Percentiles rank a stretch among this genome's conserved stretches.
Conservation (phyloP, 2,329 filamentous ascomycete species). For the Diaporthe citri region DNA sequence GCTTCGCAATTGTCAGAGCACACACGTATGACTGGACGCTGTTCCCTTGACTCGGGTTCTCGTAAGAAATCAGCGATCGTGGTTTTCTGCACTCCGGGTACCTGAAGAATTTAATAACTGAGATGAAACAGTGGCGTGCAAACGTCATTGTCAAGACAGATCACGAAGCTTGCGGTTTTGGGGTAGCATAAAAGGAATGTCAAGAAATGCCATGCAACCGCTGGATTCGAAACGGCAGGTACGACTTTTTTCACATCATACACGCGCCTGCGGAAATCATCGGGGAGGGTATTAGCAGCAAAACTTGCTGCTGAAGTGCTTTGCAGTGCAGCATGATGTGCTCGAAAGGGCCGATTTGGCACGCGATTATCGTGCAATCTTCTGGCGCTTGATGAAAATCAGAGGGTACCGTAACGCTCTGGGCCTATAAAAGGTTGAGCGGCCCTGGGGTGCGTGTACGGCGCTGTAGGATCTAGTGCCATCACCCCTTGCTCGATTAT, state of each 20-base stretch:
- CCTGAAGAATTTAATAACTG: not conserved
- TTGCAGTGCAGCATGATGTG: not conserved
- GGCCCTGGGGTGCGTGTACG: not conserved
- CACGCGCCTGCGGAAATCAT: not conserved
- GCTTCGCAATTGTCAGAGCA: not conserved
- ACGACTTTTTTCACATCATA: not conserved
- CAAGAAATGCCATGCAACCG: conserved; percentile 4
- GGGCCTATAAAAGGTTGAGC: not conserved
- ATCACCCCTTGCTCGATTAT: not conserved
- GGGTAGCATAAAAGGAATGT: not conserved
- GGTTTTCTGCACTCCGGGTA: not conserved
- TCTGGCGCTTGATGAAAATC: not conserved
- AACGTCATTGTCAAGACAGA: not conserved
- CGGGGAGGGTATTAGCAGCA: not conserved
- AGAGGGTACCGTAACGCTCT: not conserved
- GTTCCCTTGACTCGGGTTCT: not conserved
- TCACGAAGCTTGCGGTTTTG: not conserved
- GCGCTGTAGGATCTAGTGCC: not conserved
- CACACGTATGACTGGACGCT: not conserved
- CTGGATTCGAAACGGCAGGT: not conserved
- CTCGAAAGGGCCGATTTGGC: not conserved
- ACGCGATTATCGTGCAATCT: not conserved
- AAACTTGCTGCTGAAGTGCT: not conserved
- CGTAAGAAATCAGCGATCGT: not conserved
- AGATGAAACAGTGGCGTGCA: not conserved